These are phyloP conservation scores for Calonectria hawksworthii DNA, from an alignment of 2,329 filamentous ascomycete genomes.

Conservation along the genomic window DNA sequence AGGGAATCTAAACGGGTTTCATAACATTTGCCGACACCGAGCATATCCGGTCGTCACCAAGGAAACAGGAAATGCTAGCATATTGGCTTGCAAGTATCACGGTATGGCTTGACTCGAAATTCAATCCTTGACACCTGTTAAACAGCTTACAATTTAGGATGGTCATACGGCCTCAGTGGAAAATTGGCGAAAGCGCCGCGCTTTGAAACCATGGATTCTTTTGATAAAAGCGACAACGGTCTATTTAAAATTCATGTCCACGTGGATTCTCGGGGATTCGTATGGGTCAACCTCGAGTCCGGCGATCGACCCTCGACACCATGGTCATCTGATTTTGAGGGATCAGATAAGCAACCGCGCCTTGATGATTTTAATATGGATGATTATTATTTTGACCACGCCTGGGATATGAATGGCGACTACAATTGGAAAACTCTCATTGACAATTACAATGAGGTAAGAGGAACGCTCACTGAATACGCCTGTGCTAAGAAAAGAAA, in stretches of 20 bases:
- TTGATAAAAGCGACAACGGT: constrained; percentile 67
- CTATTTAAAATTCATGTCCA: constrained; percentile 68
- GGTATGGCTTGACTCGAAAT: constrained; percentile 37
- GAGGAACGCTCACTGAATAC: not conserved
- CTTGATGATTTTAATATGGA: constrained; percentile 61
- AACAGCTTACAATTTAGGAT: constrained; percentile 51
- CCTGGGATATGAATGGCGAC: constrained; percentile 66
- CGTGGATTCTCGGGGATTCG: constrained; percentile 65
- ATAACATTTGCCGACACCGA: constrained; percentile 74
- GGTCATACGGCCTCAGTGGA: constrained; percentile 71
- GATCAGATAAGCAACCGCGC: constrained; percentile 59
- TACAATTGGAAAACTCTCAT: constrained; percentile 73
- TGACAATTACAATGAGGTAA: constrained; percentile 73
- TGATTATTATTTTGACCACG: constrained; percentile 68
- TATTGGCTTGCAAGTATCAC: constrained; percentile 73
- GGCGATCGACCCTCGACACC: constrained; percentile 56
- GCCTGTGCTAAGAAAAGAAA: not conserved
- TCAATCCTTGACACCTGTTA: not conserved
- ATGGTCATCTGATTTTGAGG: constrained; percentile 66
- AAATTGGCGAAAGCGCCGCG: constrained; percentile 72
- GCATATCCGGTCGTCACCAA: constrained; percentile 69
- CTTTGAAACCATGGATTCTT: constrained; percentile 68
- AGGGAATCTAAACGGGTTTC: constrained; percentile 68
- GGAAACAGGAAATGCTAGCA: constrained; percentile 62
- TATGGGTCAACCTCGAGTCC: constrained; percentile 71